phyloP scores from a whole-genome alignment of 2,329 filamentous ascomycete species.

The Botryotinia narcissicola region DNA sequence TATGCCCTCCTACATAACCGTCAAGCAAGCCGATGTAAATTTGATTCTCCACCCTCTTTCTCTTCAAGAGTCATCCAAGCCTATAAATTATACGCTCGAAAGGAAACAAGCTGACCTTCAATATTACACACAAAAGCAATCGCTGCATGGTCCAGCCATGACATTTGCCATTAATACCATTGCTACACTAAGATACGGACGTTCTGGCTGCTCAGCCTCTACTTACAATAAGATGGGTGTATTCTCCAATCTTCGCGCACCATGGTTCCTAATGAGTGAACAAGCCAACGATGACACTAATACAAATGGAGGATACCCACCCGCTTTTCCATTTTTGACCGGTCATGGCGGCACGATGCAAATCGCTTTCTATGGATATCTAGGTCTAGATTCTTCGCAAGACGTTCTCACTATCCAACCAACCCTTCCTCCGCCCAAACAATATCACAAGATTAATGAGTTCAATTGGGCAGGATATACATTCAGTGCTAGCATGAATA shows the following conservation, averaged over 20 bases:
- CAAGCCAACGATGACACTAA: constrained; percentile 60
- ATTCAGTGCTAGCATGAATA: constrained; percentile 23
- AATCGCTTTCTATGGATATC: constrained; percentile 63
- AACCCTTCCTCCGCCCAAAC: constrained; percentile 60
- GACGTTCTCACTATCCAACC: constrained; percentile 63
- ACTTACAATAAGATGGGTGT: constrained; percentile 64
- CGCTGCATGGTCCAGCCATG: constrained; percentile 66
- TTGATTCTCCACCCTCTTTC: constrained; percentile 23
- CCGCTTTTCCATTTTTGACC: constrained; percentile 69
- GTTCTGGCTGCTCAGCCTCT: constrained; percentile 65
- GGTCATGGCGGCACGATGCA: constrained; percentile 70
- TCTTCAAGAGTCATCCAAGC: background rate
- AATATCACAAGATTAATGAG: constrained; percentile 27
- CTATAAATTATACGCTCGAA: constrained; percentile 9
- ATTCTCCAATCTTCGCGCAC: constrained; percentile 61
- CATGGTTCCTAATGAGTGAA: constrained; percentile 70
- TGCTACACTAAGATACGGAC: constrained; percentile 62
- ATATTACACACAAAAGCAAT: constrained; percentile 25
- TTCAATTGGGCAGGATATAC: constrained; percentile 29
- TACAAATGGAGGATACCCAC: constrained; percentile 62
- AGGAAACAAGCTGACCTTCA: constrained; percentile 12
- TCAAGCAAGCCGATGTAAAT: constrained; percentile 30
- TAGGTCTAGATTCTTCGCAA: constrained; percentile 60
- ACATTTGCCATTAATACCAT: constrained; percentile 70
- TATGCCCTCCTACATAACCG: constrained; percentile 22